phyloP scores from a whole-genome alignment of 176 grass and related monocot species.

The Otatea glauca region DNA sequence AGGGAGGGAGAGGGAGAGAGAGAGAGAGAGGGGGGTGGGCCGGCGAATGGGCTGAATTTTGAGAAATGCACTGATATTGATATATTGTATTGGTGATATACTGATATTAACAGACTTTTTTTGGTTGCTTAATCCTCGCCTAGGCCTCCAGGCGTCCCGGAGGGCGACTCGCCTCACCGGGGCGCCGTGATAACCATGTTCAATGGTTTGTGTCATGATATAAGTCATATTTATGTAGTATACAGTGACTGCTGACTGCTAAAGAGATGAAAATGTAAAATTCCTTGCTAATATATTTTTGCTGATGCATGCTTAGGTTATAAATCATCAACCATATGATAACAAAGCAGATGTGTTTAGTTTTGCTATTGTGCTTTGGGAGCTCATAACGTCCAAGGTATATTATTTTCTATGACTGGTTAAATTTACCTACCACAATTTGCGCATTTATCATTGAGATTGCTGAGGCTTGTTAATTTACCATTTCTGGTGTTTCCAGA shows the following conservation, averaged over 20 bases:
- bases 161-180: too few relatives aligned
- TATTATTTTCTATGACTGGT: neutral
- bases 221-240: slow-evolving; percentile 1
- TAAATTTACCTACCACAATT: slow-evolving; percentile 1
- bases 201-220: neutral
- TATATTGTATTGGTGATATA: too few relatives aligned
- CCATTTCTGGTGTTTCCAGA: slow-evolving; percentile 49
- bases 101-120: too few relatives aligned
- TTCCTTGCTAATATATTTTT: slow-evolving; percentile 32
- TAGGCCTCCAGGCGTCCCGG: too few relatives aligned
- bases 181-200: too few relatives aligned
- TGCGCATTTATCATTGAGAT: neutral
- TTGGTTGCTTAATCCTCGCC: too few relatives aligned
- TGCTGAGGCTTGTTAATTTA: slow-evolving; percentile 33
- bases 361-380: slow-evolving; percentile 98
- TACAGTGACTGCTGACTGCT: neutral
- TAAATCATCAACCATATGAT: slow-evolving; percentile 96
- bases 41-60: too few relatives aligned
- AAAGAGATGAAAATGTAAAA: neutral
- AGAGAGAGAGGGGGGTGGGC: too few relatives aligned
- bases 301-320: slow-evolving; percentile 64
- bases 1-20: too few relatives aligned
- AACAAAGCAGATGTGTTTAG: slow-evolving; percentile 96
- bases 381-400: slow-evolving; percentile 92
- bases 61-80: too few relatives aligned